Evolutionary conservation across 2,329 filamentous ascomycete species (phyloP), one percentile per base, ranked within the genome.

Genomic region (Didymosphaeria variabile): DNA sequence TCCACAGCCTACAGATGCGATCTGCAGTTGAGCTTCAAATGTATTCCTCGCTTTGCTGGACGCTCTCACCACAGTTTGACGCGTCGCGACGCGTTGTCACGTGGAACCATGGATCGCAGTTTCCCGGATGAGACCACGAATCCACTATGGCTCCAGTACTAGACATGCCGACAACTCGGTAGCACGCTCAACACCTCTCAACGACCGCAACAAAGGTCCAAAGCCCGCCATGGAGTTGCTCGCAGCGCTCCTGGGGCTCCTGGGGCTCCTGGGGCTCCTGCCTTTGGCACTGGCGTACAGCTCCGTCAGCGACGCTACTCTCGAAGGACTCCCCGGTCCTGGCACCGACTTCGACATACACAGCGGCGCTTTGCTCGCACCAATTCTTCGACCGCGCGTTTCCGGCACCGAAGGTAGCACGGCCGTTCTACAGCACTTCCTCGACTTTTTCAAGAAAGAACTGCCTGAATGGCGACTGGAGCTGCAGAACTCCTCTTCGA

Each of bases 401-500:
- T 92, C 95, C 2, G 95, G 94, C 7, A 97, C 93, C 0, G 83
- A 89, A 2, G 93, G 92, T 31, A 93, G 90, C 21, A 77, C 81
- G n/a, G 86, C 86, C 52, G 93, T 93, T 8, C 90, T 94, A 67
- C 85, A 88, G 53, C 94, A 98, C 81, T 93, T 99, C 73, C 85
- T 90, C 72, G 82, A 91, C 77, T 99, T 96, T 85, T 97, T 98
- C 81, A 81, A 80, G 55, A 83, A 82, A 2, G 82, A 88, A n/a
- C 86, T 98, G 36, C 93, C 94, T 0, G 81, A 87, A 49, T 99
- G 95, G 95, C 85, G 82, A 8, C 77, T 97, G 51, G 85, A 90
- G 55, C 91, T 92, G 79, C 94, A 99, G 75, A 98, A 98, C 79
- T 94, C 92, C 8, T 94, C 92, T 0, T 88, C 90, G 36, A 91